Conservation (phyloP, 2,329 filamentous ascomycete genomes). For the Ilyonectria robusta region DNA sequence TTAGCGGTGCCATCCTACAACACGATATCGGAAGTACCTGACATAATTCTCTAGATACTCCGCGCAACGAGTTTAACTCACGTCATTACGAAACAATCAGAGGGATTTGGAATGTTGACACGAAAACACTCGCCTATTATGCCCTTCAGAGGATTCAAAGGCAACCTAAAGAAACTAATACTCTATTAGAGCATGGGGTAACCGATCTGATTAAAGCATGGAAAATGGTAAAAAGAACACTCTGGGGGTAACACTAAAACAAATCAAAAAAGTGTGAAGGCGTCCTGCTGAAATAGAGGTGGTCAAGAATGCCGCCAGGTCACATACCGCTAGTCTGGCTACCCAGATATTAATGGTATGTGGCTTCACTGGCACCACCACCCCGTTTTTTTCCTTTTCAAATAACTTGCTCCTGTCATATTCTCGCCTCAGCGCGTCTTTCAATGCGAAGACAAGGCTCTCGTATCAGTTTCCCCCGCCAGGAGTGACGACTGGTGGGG, state of each 20-base stretch:
- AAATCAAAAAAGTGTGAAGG: conserved; percentile 51
- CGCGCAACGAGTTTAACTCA: neutral
- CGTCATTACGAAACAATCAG: neutral
- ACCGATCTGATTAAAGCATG: conserved; percentile 57
- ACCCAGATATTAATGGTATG: conserved; percentile 10
- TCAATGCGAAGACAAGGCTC: conserved; percentile 36
- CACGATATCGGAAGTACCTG: too few relatives aligned
- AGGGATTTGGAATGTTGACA: neutral
- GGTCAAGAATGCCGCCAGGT: conserved; percentile 27
- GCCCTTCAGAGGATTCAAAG: conserved; percentile 40
- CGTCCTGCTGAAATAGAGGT: conserved; percentile 33
- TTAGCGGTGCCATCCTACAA: neutral
- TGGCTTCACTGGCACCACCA: conserved; percentile 23
- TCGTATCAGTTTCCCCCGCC: conserved; percentile 35
- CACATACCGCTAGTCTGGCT: conserved; percentile 10
- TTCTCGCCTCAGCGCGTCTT: conserved; percentile 42
- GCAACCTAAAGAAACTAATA: conserved; percentile 47
- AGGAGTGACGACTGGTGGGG: conserved; percentile 31
- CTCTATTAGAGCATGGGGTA: conserved; percentile 51
- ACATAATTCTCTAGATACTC: neutral
- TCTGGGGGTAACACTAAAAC: conserved; percentile 55
- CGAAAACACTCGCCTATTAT: conserved; percentile 27
- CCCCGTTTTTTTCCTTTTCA: conserved; percentile 23
- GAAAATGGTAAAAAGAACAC: conserved; percentile 52
- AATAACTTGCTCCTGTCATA: conserved; percentile 34